Conservation (phyloP, 2,329 filamentous ascomycete genomes). For the Fusarium globosum region DNA sequence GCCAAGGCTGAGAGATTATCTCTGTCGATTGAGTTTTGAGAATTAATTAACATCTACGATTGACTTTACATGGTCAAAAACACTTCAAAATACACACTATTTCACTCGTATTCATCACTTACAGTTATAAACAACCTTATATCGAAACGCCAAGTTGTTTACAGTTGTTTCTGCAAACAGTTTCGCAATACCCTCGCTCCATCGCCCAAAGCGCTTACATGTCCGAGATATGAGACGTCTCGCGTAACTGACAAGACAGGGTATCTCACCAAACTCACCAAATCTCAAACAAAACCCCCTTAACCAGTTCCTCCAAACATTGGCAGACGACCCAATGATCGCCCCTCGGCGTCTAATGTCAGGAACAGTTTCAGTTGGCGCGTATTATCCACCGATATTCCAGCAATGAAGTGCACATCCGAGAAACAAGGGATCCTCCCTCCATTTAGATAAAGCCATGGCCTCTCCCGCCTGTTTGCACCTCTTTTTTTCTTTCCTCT, state of each 20-base stretch:
- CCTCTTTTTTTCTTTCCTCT: conserved; percentile 6
- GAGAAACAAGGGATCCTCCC: conserved; percentile 4
- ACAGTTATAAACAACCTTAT: background rate
- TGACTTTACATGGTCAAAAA: conserved; percentile 1
- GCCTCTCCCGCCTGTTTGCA: background rate
- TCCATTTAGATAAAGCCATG: conserved; percentile 19
- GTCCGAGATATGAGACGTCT: conserved; percentile 38
- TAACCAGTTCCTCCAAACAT: background rate
- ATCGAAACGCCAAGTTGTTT: conserved; percentile 4
- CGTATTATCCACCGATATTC: conserved; percentile 27
- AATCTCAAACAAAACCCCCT: conserved; percentile 16
- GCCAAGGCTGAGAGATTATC: background rate
- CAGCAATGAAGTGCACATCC: conserved; percentile 38
- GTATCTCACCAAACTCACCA: conserved; percentile 2
- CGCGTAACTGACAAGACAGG: conserved; percentile 31
- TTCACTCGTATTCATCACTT: accelerated
- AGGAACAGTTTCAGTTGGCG: conserved; percentile 40
- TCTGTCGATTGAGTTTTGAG: conserved; percentile 1
- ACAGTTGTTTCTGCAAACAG: background rate
- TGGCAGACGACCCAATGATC: conserved; percentile 13
- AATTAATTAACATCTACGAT: background rate
- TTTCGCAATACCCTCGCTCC: background rate
- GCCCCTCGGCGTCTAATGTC: conserved; percentile 22
- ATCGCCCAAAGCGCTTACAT: conserved; percentile 24
- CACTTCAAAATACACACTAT: accelerated